A percentile compares a stretch with the other conserved stretches of the same genome.
phyloP scores from a whole-genome alignment of 345 rosid species.

The Triadica sebifera region DNA sequence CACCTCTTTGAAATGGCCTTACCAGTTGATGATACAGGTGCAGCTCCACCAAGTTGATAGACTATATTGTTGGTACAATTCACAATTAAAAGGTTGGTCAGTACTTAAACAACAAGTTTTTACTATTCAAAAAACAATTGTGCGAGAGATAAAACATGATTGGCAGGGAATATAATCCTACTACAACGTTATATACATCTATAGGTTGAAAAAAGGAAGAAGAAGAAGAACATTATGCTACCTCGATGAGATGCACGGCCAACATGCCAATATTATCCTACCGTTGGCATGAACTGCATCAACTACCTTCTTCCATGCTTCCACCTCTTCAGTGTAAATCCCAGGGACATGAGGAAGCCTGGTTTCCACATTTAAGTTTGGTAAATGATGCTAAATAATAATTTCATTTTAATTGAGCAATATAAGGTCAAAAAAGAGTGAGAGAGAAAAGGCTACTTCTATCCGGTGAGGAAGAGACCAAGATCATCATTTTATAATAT shows the following conservation, averaged over 20 bases:
- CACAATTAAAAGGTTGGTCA: neutral
- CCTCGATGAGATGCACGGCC: conserved; percentile 86
- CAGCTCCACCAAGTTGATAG: conserved; percentile 67
- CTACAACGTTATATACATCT: neutral
- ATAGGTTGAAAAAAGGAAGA: no score
- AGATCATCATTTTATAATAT: neutral
- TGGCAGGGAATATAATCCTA: neutral
- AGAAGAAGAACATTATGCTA: neutral
- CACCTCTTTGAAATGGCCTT: conserved; percentile 59
- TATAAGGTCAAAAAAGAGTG: neutral
- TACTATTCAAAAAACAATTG: neutral
- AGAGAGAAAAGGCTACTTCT: neutral
- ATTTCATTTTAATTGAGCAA: neutral
- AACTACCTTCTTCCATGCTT: conserved; percentile 79
- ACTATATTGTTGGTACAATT: conserved; percentile 33
- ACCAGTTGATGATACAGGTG: conserved; percentile 71
- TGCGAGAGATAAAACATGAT: neutral
- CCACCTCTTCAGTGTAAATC: conserved; percentile 66
- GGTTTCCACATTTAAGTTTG: conserved; percentile 18
- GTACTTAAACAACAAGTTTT: neutral
- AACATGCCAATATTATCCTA: conserved; percentile 82
- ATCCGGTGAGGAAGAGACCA: neutral
- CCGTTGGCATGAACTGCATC: conserved; percentile 79
- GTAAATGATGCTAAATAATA: neutral
- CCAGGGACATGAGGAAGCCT: conserved; percentile 93